Percentiles rank a stretch among this genome's conserved stretches.
Evolutionary conservation across 139 green algal genomes (phyloP).

Genomic region (Chlorella vulgaris): DNA sequence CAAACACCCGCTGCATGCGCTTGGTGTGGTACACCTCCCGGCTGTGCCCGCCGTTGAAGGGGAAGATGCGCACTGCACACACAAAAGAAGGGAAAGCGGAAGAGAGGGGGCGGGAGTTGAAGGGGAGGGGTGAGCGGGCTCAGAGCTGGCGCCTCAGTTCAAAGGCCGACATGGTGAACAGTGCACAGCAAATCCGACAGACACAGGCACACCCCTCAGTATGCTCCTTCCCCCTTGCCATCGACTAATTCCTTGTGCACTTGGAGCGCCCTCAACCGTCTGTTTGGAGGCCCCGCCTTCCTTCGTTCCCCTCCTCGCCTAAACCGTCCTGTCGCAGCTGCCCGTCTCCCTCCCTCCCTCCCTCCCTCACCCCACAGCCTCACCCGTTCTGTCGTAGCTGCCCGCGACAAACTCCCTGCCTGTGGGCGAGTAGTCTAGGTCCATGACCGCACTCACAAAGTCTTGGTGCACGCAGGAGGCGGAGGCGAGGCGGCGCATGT

Average conservation of each 20-base stretch:
- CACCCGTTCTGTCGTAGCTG: conserved; percentile 85
- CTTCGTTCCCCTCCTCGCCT: too few relatives aligned
- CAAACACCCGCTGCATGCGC: conserved; percentile 96
- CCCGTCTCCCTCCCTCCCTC: neutral
- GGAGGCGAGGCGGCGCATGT: conserved; percentile 91
- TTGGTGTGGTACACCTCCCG: conserved; percentile 93
- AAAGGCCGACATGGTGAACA: too few relatives aligned
- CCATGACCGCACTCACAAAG: conserved; percentile 95
- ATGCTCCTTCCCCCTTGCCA: too few relatives aligned
- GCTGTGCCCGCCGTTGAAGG: conserved; percentile 82
- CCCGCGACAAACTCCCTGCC: conserved; percentile 98
- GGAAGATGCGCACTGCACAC: conserved; percentile 87
- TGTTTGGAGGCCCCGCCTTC: too few relatives aligned
- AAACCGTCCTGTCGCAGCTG: neutral
- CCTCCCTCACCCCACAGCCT: neutral
- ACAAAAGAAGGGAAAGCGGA: too few relatives aligned
- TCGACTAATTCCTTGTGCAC: too few relatives aligned
- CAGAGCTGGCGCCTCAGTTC: too few relatives aligned
- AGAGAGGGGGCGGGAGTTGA: neutral
- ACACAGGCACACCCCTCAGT: too few relatives aligned
- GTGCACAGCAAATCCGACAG: too few relatives aligned
- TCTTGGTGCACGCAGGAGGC: conserved; percentile 93
- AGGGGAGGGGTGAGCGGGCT: neutral
- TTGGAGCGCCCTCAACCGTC: too few relatives aligned
- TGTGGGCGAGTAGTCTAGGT: conserved; percentile 98